Percentiles rank a stretch among this genome's conserved stretches.
These are phyloP conservation scores for Lumnitzera racemosa DNA, from an alignment of 345 rosid genomes.

Conservation along the genomic window DNA sequence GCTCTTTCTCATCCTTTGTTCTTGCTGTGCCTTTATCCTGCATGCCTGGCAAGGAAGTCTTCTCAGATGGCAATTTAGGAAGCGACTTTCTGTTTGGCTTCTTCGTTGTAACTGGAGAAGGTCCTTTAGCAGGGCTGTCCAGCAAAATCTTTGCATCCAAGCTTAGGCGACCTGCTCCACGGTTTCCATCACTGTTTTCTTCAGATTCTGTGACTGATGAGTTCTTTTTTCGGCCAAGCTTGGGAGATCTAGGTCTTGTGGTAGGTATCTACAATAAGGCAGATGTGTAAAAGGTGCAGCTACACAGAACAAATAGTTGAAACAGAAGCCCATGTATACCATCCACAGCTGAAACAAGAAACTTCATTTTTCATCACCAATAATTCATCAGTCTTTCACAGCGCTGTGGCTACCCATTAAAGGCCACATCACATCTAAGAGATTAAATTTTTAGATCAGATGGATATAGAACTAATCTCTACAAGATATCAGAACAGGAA, in stretches of 20 bases:
- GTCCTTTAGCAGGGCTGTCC: conserved; percentile 36
- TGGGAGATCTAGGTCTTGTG: conserved; percentile 96
- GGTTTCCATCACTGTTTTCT: conserved; percentile 30
- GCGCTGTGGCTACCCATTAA: no score
- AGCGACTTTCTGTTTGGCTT: conserved; percentile 77
- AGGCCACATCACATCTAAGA: no score
- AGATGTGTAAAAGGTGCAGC: not conserved
- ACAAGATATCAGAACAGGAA: no score
- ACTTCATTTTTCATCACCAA: no score
- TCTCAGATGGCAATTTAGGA: conserved; percentile 84
- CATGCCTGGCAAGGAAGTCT: conserved; percentile 32
- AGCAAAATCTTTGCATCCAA: conserved; percentile 51
- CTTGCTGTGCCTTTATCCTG: conserved; percentile 15
- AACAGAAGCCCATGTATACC: no score
- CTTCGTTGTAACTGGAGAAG: conserved; percentile 39
- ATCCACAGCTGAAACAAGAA: no score
- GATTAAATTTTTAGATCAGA: no score
- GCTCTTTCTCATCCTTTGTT: conserved; percentile 15
- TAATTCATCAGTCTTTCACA: no score
- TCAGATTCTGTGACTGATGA: conserved; percentile 35
- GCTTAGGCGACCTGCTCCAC: conserved; percentile 45
- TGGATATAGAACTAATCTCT: no score
- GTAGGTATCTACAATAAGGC: conserved; percentile 62
- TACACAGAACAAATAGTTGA: not conserved
- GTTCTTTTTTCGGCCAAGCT: conserved; percentile 81